Evolutionary conservation across 306 rosid genomes (phyloP), one percentile per base, ranked within the genome.

Genomic region (Citrullus colocynthis): DNA sequence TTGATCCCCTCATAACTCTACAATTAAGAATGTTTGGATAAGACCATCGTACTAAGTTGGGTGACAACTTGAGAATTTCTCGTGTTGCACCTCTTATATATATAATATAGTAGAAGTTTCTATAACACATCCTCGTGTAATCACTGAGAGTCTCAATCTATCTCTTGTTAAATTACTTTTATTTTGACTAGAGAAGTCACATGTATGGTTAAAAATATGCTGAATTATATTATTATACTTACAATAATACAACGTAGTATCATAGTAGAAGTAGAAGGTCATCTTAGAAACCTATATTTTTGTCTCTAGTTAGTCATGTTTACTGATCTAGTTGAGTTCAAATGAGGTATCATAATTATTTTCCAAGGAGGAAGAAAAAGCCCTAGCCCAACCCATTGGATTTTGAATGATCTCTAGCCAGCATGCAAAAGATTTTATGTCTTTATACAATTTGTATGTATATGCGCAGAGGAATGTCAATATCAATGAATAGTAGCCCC

Each of bases 391-490:
- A 15, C 21, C 54, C 76, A 71, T 71, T 48, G 36, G 58, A 0
- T 45, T 24, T 11, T 7, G 4, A 24, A 37, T n/a, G 66, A 66
- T 36, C 2, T 16, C 44, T 63, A 2, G 20, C 51, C 9, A 9
- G 13, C 51, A 9, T 16, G 51, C 13, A 44, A 44, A 36, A 36
- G 28, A 62, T 2, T 3, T 6, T 39, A 36, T 44, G 57, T 24
- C 74, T 42, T 20, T 42, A 42, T 42, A 42, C 10, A 67, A 4
- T 42, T 67, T 67, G 74, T 41, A 67, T 41, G 58, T 71, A 73
- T 67, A 67, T 73, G 77, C 51, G 61, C 77, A 73, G 77, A 51
- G 77, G 77, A 28, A 28, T 51, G 60, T 73, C 77, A 73, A 49
- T 73, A 51, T 73, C 77, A 32, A 30, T 30, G 44, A 73, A 73